Evolutionary conservation across 2,329 filamentous ascomycete genomes (phyloP).

Genomic region (Tolypocladium inflatum): DNA sequence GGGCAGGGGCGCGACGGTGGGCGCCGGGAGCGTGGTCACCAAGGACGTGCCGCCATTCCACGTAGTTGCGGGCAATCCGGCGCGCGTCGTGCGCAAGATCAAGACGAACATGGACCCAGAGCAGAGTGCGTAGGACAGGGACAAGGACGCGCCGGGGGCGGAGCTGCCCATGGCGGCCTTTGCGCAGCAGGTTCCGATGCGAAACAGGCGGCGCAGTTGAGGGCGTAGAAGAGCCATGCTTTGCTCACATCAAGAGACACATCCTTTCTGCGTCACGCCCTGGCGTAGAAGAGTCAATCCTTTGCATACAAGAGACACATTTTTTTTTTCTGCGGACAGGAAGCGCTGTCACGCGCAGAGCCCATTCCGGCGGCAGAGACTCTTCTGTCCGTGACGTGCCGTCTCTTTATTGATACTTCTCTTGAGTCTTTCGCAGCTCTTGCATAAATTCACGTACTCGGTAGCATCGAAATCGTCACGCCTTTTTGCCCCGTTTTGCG

Average conservation of each 20-base stretch:
- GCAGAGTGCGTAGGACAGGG: not conserved
- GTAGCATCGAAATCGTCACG: not conserved
- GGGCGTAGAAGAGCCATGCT: not conserved
- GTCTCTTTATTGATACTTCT: not conserved
- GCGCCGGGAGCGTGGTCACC: constrained; percentile 76
- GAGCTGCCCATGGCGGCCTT: not conserved
- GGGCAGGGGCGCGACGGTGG: constrained; percentile 63
- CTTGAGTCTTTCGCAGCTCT: not conserved
- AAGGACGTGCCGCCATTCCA: constrained; percentile 29
- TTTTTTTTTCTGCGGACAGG: too few species aligned
- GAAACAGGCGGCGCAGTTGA: not conserved
- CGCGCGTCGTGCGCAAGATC: constrained; percentile 1
- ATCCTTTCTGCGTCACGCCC: too few species aligned
- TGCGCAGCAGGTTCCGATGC: too few species aligned
- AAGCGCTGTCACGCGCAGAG: too few species aligned
- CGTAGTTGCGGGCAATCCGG: constrained; percentile 17
- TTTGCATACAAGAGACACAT: too few species aligned
- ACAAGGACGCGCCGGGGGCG: not conserved
- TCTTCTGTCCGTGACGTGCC: too few species aligned
- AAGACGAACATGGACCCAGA: not conserved
- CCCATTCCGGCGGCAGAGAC: too few species aligned
- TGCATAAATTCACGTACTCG: not conserved
- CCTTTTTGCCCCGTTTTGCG: not conserved
- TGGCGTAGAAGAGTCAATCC: too few species aligned
- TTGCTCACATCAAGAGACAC: not conserved